Evolutionary conservation across 169 alveolate genomes (phyloP).

Genomic region (Cryptosporidium meleagridis): DNA sequence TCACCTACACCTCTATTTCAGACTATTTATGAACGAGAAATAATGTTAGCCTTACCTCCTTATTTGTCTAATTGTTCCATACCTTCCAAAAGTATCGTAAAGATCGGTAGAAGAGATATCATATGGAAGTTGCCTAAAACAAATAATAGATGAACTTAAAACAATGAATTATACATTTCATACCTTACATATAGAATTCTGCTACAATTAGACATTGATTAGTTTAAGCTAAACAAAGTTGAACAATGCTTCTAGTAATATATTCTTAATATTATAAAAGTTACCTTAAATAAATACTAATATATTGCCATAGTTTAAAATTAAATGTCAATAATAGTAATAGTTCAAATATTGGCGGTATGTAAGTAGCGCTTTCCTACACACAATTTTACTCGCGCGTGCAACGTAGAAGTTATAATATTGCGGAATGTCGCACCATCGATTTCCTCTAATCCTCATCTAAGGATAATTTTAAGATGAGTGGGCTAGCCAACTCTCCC

Average conservation of each 20-base stretch:
- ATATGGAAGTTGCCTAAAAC: constrained; percentile 86
- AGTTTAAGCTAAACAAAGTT: neutral
- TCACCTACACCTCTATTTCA: constrained; percentile 87
- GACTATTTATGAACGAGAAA: neutral
- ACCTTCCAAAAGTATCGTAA: constrained; percentile 98
- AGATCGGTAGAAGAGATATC: constrained; percentile 94
- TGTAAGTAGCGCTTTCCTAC: constrained; percentile 27
- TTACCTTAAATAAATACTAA: neutral
- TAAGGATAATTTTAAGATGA: constrained; percentile 39
- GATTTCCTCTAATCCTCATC: constrained; percentile 53
- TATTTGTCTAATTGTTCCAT: constrained; percentile 98
- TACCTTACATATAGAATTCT: constrained; percentile 63
- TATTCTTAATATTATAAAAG: neutral
- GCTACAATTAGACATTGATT: neutral
- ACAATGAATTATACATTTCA: neutral
- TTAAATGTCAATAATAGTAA: neutral
- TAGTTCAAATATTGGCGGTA: neutral
- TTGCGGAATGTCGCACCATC: constrained; percentile 76
- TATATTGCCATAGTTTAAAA: neutral
- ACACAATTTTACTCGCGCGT: constrained; percentile 73
- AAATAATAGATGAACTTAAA: neutral
- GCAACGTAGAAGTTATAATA: constrained; percentile 32
- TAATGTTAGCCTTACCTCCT: constrained; percentile 86
- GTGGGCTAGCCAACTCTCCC: constrained; percentile 69
- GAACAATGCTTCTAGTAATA: neutral